Evolutionary conservation across 2,329 filamentous ascomycete species (phyloP).

Genomic region (Cyphellophora europaea): DNA sequence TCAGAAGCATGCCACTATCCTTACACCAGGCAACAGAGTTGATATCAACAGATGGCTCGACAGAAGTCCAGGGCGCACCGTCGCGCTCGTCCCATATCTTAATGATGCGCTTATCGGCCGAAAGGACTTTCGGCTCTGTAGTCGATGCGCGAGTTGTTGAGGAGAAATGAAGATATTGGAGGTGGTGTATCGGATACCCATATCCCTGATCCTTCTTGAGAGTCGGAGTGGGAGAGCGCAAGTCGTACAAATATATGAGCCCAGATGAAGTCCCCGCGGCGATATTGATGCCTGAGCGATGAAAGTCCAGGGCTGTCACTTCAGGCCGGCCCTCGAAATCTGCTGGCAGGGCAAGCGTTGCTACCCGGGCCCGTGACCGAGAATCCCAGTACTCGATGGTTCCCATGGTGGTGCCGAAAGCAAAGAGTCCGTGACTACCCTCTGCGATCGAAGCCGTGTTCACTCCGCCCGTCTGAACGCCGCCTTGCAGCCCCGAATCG

Average conservation of each 20-base stretch:
- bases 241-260: constrained; percentile 81
- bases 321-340: constrained; percentile 40
- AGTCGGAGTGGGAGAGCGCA: constrained; percentile 76
- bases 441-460: constrained; percentile 84
- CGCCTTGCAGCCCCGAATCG: constrained; percentile 65
- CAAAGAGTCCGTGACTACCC: constrained; percentile 76
- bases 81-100: constrained; percentile 86
- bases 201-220: constrained; percentile 94
- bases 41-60: constrained; percentile 89
- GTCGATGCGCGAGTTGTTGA: constrained; percentile 63
- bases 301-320: constrained; percentile 82
- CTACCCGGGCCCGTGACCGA: constrained; percentile 70
- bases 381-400: constrained; percentile 97
- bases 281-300: constrained; percentile 71
- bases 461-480: constrained; percentile 74
- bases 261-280: constrained; percentile 83
- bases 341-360: constrained; percentile 55
- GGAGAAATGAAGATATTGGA: constrained; percentile 57
- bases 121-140: constrained; percentile 66
- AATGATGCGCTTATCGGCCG: constrained; percentile 89
- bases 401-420: constrained; percentile 90
- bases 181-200: constrained; percentile 80
- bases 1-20: constrained; percentile 88
- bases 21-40: constrained; percentile 91
- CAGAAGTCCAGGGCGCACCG: constrained; percentile 86